Conservation (phyloP, 805 yeast genomes). For the Yamadazyma sp. region DNA sequence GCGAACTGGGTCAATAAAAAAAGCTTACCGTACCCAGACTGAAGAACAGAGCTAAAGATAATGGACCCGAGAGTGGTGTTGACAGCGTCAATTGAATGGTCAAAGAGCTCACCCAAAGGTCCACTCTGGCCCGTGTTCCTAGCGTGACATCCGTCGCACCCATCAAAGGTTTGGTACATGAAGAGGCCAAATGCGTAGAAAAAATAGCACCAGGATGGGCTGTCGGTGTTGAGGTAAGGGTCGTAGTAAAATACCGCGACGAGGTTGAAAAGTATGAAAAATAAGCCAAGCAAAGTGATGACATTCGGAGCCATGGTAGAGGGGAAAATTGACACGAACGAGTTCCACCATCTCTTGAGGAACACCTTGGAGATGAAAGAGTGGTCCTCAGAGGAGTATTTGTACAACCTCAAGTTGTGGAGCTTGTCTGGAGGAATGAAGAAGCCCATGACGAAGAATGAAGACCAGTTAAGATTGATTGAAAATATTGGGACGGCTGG, state of each 20-base stretch:
- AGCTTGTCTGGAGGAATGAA: constrained; percentile 57
- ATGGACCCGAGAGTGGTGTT: constrained; percentile 80
- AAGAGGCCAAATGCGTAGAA: constrained; percentile 80
- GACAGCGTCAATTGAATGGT: constrained; percentile 74
- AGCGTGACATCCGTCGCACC: constrained; percentile 95
- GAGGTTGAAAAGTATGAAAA: constrained; percentile 66
- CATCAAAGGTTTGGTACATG: constrained; percentile 92
- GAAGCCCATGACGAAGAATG: constrained; percentile 51
- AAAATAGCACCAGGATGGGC: constrained; percentile 77
- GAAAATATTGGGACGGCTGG: not conserved
- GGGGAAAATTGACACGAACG: constrained; percentile 75
- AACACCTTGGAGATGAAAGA: constrained; percentile 73
- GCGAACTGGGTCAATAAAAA: constrained; percentile 68
- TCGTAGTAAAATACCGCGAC: constrained; percentile 67
- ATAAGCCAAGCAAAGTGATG: constrained; percentile 77
- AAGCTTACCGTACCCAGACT: constrained; percentile 67
- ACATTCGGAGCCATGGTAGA: constrained; percentile 89
- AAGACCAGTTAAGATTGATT: not conserved
- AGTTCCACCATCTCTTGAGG: constrained; percentile 79
- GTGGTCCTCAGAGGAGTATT: constrained; percentile 76
- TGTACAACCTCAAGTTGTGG: constrained; percentile 55
- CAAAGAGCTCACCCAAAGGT: constrained; percentile 92
- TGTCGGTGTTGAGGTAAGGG: constrained; percentile 57
- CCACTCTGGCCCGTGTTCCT: constrained; percentile 94
- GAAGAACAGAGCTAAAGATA: constrained; percentile 73